A percentile compares a stretch with the other conserved stretches of the same genome.
These are phyloP conservation scores for Nothophytophthora sp. DNA, from an alignment of 352 stramenopile species.

Conservation along the genomic window DNA sequence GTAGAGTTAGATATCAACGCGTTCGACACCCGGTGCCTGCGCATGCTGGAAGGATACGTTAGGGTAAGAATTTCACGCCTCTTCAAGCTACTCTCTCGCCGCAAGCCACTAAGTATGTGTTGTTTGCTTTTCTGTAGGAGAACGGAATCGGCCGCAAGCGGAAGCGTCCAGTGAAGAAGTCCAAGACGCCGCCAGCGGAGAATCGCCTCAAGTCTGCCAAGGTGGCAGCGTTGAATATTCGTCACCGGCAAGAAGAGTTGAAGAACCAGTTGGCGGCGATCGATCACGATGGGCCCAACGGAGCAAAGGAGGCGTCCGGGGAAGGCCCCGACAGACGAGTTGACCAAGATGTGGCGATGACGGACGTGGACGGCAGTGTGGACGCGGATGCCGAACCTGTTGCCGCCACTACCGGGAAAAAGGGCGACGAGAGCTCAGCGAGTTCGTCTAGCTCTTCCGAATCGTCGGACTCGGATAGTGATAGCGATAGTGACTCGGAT, in stretches of 20 bases:
- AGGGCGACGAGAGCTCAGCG: constrained; percentile 38
- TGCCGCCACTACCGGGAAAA: constrained; percentile 28
- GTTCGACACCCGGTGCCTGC: constrained; percentile 84
- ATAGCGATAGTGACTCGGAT: constrained; percentile 87
- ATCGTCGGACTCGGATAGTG: constrained; percentile 83
- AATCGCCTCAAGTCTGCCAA: constrained; percentile 85
- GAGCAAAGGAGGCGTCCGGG: background rate
- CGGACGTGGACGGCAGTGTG: constrained; percentile 30
- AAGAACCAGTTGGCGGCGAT: constrained; percentile 80
- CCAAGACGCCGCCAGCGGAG: constrained; percentile 48
- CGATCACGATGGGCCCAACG: constrained; percentile 36
- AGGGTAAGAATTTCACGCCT: constrained; percentile 58
- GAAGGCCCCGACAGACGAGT: constrained; percentile 26
- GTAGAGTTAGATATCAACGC: constrained; percentile 91
- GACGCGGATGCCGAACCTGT: constrained; percentile 34
- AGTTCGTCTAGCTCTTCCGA: constrained; percentile 84
- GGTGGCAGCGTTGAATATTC: constrained; percentile 77
- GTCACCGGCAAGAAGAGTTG: constrained; percentile 71
- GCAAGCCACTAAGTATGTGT: constrained; percentile 17
- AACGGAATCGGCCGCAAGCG: constrained; percentile 87
- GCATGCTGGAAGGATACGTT: constrained; percentile 91
- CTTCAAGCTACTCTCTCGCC: constrained; percentile 14
- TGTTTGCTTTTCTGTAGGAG: constrained; percentile 49
- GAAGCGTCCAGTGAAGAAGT: constrained; percentile 68
- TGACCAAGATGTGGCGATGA: constrained; percentile 57